Conservation (phyloP, 140 eudicot genomes). For the Erigeron philadelphicus region DNA sequence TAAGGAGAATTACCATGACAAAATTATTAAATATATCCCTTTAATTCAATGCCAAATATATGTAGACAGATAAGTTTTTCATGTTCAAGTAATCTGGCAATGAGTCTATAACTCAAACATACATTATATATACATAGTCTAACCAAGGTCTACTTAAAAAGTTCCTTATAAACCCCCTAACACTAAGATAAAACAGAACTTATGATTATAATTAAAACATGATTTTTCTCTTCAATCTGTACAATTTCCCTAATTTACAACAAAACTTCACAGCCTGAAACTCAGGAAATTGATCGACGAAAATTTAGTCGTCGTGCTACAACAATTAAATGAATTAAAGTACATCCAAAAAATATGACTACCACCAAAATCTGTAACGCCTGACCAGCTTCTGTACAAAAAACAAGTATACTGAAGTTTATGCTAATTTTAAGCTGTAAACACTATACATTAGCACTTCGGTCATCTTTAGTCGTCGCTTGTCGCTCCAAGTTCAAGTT, state of each 20-base stretch:
- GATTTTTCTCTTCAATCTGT: constrained; percentile 13
- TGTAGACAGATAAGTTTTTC: too few relatives aligned
- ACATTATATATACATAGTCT: too few relatives aligned
- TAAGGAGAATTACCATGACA: constrained; percentile 8
- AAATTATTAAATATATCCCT: not conserved
- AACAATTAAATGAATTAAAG: constrained; percentile 22
- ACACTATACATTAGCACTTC: not conserved
- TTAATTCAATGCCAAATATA: not conserved
- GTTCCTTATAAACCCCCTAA: not conserved
- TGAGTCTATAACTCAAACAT: too few relatives aligned
- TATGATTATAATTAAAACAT: constrained; percentile 11
- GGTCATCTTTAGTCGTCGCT: constrained; percentile 25
- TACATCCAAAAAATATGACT: not conserved
- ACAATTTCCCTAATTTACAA: constrained; percentile 31
- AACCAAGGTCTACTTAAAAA: too few relatives aligned
- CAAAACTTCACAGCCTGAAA: constrained; percentile 23
- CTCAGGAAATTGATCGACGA: constrained; percentile 16
- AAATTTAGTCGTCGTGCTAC: constrained; percentile 6
- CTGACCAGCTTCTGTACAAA: constrained; percentile 29
- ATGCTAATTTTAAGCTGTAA: not conserved
- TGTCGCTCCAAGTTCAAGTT: constrained; percentile 34
- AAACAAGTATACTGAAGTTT: not conserved
- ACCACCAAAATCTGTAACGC: constrained; percentile 26
- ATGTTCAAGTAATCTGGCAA: too few relatives aligned
- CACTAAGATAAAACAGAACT: not conserved